phyloP scores from a whole-genome alignment of 176 grass and related monocot species.

The Avena eriantha region DNA sequence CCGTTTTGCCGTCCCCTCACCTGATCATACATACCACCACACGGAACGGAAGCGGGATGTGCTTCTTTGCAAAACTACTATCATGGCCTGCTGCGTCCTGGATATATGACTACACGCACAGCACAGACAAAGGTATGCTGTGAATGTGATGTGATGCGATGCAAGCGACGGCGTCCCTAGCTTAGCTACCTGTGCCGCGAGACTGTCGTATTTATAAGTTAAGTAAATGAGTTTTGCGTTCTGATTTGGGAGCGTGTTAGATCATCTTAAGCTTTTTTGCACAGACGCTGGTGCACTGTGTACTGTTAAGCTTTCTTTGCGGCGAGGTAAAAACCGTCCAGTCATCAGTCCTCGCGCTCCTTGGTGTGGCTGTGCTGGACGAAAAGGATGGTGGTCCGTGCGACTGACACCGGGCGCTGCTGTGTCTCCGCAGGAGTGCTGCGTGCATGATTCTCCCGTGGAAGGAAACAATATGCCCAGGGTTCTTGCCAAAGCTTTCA shows the following conservation, averaged over 20 bases:
- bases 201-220: neutral
- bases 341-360: neutral
- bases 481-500: slow-evolving; percentile 12
- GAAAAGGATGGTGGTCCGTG: neutral
- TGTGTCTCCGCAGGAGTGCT: neutral
- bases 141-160: too few relatives aligned
- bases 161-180: too few relatives aligned
- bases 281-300: too few relatives aligned
- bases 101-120: too few relatives aligned
- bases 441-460: slow-evolving; percentile 11
- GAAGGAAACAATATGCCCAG: slow-evolving; percentile 21
- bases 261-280: too few relatives aligned
- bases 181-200: too few relatives aligned
- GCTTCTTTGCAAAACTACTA: neutral
- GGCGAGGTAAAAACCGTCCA: too few relatives aligned
- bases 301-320: too few relatives aligned
- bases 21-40: neutral
- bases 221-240: neutral
- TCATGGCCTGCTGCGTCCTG: neutral
- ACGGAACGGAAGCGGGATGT: neutral
- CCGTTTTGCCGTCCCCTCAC: slow-evolving; percentile 7
- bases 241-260: neutral
- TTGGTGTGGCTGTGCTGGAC: neutral
- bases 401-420: neutral
- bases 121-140: neutral